These are phyloP conservation scores for Myochromella boudieri DNA, from an alignment of 768 basidiomycete species.

Conservation along the genomic window DNA sequence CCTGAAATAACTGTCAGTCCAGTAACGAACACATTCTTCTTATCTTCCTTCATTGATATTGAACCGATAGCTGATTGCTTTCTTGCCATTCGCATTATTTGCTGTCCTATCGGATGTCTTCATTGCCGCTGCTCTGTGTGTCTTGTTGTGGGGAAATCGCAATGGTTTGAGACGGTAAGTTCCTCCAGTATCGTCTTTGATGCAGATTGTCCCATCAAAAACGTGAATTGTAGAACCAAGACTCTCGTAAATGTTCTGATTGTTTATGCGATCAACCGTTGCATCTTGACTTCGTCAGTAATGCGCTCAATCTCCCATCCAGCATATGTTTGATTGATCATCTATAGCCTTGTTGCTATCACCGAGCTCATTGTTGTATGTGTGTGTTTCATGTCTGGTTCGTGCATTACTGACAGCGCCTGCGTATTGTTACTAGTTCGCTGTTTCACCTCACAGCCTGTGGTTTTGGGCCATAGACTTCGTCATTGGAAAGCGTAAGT, in stretches of 20 bases:
- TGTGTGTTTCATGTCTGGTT: too few species aligned
- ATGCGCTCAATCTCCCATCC: too few species aligned
- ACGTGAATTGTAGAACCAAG: too few species aligned
- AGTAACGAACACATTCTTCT: neutral
- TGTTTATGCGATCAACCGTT: conserved; percentile 49
- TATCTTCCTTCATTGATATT: neutral
- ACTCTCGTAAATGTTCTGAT: conserved; percentile 44
- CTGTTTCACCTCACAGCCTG: conserved; percentile 39
- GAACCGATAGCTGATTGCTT: conserved; percentile 28
- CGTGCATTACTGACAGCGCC: neutral
- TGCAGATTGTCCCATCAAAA: too few species aligned
- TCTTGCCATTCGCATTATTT: conserved; percentile 44
- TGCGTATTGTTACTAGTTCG: conserved; percentile 29
- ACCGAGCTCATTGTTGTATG: conserved; percentile 35
- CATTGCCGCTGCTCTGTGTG: conserved; percentile 42
- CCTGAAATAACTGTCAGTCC: conserved; percentile 33
- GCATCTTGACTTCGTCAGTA: conserved; percentile 49
- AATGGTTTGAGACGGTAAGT: conserved; percentile 29
- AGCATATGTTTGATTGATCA: too few species aligned
- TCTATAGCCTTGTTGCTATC: conserved; percentile 35
- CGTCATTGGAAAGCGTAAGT: conserved; percentile 49
- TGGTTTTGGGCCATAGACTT: conserved; percentile 52
- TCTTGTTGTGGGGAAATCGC: conserved; percentile 38
- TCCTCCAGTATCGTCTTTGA: conserved; percentile 7
- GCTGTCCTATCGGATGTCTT: conserved; percentile 47